Evolutionary conservation across 805 yeast genomes (phyloP), one percentile per base, ranked within the genome.

Genomic region (Starmerella tilneyi): DNA sequence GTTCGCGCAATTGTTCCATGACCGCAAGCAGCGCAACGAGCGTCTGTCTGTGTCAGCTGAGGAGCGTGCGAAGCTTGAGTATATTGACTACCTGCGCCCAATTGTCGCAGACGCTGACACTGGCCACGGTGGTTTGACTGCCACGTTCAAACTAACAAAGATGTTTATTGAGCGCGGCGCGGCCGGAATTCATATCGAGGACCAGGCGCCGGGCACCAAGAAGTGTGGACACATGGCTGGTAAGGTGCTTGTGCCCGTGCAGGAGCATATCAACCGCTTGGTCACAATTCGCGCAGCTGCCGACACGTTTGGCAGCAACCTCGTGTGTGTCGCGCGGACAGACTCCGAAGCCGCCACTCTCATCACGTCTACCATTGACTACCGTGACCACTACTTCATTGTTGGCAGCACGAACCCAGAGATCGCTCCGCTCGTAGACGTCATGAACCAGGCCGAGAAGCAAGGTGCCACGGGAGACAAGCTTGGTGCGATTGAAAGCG

Each of bases 161-260:
- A 73, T 89, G 78, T 89, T 89, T 63, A 84, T 89, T 58, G 97
- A 89, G 71, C 79, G 94, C 60, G 97, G 97, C 66, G 98, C 97
- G 46, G 96, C 97, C 48, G 97, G 97, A 62, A 86, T 89, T 59
- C 98, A 89, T 65, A 86, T 89, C 63, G 98, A 89, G 71, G 97
- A 89, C 68, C 97, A 89, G 74, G 96, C 96, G 45, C 95, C 97
- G 45, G 96, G 96, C 59, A 89, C 96, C 59, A 89, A 89, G 68
- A 89, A 89, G 71, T 89, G 97, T 71, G 97, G 97, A 50, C 97
- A 89, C 69, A 89, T 89, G 97, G 96, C 94, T 55, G 97, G 97
- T 59, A 85, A 92, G 68, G 96, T 92, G 44, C 77, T 89, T 56
- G 96, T 89, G 52, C 97, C 97, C 52, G 92, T 86, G 49, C 96